Base-by-base conservation (phyloP, 257 asterid genomes). In the Galeopsis tetrahit region DNA sequence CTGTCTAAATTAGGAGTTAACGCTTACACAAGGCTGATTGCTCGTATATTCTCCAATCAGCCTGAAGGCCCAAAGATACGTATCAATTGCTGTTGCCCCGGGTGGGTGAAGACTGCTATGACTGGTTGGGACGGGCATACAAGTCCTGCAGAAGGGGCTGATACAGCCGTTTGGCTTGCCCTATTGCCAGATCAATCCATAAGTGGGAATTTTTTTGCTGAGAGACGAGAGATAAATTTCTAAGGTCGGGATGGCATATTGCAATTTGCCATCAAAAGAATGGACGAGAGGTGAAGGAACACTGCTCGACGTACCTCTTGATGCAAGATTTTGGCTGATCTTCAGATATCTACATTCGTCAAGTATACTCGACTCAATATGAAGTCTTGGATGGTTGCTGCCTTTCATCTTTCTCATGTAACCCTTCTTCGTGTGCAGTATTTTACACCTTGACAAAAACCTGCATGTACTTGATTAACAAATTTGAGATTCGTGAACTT, bases 21-120 rank as follows among this genome's bases (percentile, higher is more conserved):
- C 42, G 74, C 87, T 31, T 89, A 83, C 80, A 94, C 96, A 49
- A 83, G 97, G 80, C 81, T 91, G 61, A 77, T 83, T 84, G 87
- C 80, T 8, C 79, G 78, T 36, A 61, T 31, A 63, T 70, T 89
- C 43, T 77, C 84, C 14, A 86, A 83, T 9, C 79, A 76, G 48
- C 79, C 82, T 8, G 97, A 88, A 13, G 96, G 90, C 6, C 77
- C 80, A 31, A 91, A 94, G 85, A 84, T 94, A 60, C 81, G 70
- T 31, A 80, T 94, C 28, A 94, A 86, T 79, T 91, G 95, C 82
- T 94, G 76, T 66, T 94, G 98, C 15, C 98, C 96, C 0, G 98
- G 98, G 10, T 94, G 97, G 96, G 98, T 94, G 61, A 94, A 87
- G 77, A 94, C 98, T 0, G 96, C 91, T 1, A 94, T 94, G 98